Base-by-base conservation (phyloP, 225 moss, liverwort and hornwort species). In the Rhytidiadelphus loreus region DNA sequence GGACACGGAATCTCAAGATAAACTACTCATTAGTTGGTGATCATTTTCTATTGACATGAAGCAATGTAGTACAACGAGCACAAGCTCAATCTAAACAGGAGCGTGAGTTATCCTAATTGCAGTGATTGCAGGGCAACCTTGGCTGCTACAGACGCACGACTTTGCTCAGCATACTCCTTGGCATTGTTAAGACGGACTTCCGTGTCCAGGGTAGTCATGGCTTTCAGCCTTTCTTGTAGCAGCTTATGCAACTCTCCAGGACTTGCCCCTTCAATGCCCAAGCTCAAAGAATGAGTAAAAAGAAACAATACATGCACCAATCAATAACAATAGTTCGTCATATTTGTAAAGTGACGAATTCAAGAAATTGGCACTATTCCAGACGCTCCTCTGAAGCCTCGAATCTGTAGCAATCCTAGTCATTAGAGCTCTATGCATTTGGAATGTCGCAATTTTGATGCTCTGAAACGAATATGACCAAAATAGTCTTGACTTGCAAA, bases 91-190 rank as follows among this genome's bases (percentile, higher is more conserved):
- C 61, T 83, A 71, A 59, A 55, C 84, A 83, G 52, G 50, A 87
- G 30, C 25, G 37, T 56, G 6, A 37, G n/a, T 60, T 46, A 90
- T 65, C 90, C 96, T 43, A 97, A 89, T 85, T 96, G 95, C 62
- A 98, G 91, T 71, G 98, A 97, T 56, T 98, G 98, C 43, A 98
- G 90, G 33, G 98, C 97, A 55, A 98, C 95, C 85, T 98, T 98
- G 62, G 97, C 98, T 69, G 97, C 97, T 26, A 96, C 89, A 81
- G 96, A 95, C 26, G 97, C 98, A 60, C 97, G 89, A 55, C 94
- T 96, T 87, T 96, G 93, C 84, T 94, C 92, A 8, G 94, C 95
- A 82, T 92, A 98, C 35, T 83, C 85, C 43, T 87, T 89, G 68
- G 92, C 94, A 86, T 97, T 95, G 80, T 85, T 91, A 7, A 98